phyloP scores from a whole-genome alignment of 1,284 basidiomycete species.

The Athelia psychrophila region DNA sequence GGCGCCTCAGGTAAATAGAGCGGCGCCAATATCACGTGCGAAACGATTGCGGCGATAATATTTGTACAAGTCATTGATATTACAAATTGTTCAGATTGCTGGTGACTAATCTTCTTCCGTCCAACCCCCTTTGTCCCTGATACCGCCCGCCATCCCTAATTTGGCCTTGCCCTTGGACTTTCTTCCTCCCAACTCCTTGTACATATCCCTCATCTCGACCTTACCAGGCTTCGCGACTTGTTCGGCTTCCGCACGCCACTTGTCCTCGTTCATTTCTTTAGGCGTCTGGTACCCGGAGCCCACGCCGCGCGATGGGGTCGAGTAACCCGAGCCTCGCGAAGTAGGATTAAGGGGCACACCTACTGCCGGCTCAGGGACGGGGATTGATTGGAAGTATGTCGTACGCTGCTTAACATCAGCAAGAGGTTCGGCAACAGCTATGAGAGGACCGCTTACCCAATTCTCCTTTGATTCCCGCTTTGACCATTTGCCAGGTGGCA shows the following conservation, averaged over 20 bases:
- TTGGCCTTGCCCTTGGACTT: constrained; percentile 73
- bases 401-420: constrained; percentile 41
- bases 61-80: too few species aligned
- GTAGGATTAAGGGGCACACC: constrained; percentile 35
- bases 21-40: too few species aligned
- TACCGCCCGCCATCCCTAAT: constrained; percentile 52
- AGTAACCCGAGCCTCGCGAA: constrained; percentile 42
- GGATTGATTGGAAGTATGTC: constrained; percentile 48
- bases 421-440: background rate
- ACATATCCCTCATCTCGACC: constrained; percentile 82
- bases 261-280: constrained; percentile 70
- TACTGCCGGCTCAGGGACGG: constrained; percentile 39
- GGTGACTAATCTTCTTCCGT: constrained; percentile 34
- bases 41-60: too few species aligned
- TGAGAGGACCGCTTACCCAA: constrained; percentile 50
- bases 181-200: constrained; percentile 85
- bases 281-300: constrained; percentile 76
- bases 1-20: too few species aligned
- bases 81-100: too few species aligned
- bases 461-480: constrained; percentile 82
- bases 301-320: constrained; percentile 40
- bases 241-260: constrained; percentile 62
- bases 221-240: constrained; percentile 61
- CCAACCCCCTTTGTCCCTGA: constrained; percentile 71
- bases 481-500: constrained; percentile 84